Evolutionary conservation across 108 stramenopile species (phyloP), one percentile per base, ranked within the genome.

Genomic region (Cylindrotheca closterium): DNA sequence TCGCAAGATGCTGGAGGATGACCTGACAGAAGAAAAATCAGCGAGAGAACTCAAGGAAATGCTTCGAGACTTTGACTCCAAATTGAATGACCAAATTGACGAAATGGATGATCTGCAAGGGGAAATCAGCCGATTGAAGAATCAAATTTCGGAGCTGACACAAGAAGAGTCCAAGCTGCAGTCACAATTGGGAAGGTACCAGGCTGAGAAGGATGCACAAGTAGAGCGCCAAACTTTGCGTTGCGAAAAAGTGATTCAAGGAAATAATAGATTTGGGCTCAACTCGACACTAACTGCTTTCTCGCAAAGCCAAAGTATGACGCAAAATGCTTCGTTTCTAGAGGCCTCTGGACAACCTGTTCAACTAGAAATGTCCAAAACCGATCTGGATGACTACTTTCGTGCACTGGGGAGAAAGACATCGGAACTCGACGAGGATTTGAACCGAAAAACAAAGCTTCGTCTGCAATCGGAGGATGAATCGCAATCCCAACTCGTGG

Each of bases 381-480:
- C 84, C 19, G 92, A 93, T 24, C 73, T 93, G 74, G 67, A 80
- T 28, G 79, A 82, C 51, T 89, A 86, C 53, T 70, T 74, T 46
- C 51, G 63, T 30, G 81, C 71, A 37, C 32, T 86, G 26, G 59
- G 32, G 8, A 69, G 74, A 8, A 87, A 88, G 51, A 56, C 78
- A 56, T 28, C 57, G 25, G 70, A 67, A 31, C 53, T 92, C 27
- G 50, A 63, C 30, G 53, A 63, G 7, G 67, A 77, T 15, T 30
- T 80, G 7, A 58, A 71, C 3, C 58, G 68, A n/a, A 60, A 87
- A 10, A 78, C 67, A 48, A 56, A 55, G 26, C 62, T 60, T 23
- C 51, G 55, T 47, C 75, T 74, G 37, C 51, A 55, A 7, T 62
- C 76, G 23, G 91, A 93, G 33, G 82, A 92, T 22, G 49, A 71